Conservation (phyloP, 2,329 filamentous ascomycete species). For the Clonostachys chloroleuca region DNA sequence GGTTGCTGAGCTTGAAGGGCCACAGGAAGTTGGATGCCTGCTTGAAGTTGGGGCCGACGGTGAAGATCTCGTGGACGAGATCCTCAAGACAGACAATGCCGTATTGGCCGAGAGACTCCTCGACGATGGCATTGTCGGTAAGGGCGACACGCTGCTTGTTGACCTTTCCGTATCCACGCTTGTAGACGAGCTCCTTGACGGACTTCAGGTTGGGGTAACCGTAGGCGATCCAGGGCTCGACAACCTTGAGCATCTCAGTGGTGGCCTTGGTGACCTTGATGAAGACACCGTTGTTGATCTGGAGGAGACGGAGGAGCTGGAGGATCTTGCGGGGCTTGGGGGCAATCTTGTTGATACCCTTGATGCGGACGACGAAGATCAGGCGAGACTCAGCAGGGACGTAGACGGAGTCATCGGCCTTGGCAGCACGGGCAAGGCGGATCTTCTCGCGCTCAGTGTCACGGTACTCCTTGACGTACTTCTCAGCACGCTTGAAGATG, state of each 20-base stretch:
- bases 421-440: constrained; percentile 83
- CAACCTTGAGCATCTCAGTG: constrained; percentile 92
- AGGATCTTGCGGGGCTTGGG: constrained; percentile 99
- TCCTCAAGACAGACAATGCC: constrained; percentile 99
- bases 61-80: constrained; percentile 98
- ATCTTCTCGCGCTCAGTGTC: constrained; percentile 98
- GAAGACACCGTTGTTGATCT: constrained; percentile 99
- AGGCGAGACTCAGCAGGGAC: constrained; percentile 93
- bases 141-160: constrained; percentile 96
- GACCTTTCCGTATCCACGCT: constrained; percentile 98
- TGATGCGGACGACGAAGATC: constrained; percentile 98
- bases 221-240: constrained; percentile 98
- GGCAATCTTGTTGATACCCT: constrained; percentile 99
- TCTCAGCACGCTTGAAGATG: constrained; percentile 99
- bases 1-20: constrained; percentile 99
- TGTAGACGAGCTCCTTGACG: constrained; percentile 99
- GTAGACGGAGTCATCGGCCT: constrained; percentile 90
- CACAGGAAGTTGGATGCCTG: constrained; percentile 98
- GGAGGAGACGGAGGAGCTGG: constrained; percentile 97
- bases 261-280: constrained; percentile 97
- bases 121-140: constrained; percentile 96
- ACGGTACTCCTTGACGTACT: constrained; percentile 99
- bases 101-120: constrained; percentile 95
- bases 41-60: constrained; percentile 99
- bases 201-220: constrained; percentile 99